Conservation (phyloP, 768 basidiomycete genomes). For the Hygrophoropsis aurantiaca region DNA sequence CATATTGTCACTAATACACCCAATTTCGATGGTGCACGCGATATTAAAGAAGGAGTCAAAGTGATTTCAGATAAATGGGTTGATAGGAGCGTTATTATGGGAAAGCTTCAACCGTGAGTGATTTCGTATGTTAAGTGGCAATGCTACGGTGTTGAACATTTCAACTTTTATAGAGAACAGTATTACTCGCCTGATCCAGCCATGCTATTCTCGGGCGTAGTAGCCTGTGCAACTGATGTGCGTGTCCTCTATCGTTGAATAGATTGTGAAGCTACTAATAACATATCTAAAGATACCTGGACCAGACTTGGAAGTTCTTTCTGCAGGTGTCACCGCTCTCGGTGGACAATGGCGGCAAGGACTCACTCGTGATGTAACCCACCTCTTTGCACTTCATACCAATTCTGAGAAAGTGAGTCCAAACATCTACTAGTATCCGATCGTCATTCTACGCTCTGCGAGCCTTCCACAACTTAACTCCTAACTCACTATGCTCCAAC, state of each 20-base stretch:
- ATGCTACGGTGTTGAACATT: slow-evolving; percentile 1
- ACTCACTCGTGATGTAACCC: slow-evolving; percentile 84
- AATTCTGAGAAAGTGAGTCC: slow-evolving; percentile 49
- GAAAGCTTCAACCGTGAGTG: slow-evolving; percentile 56
- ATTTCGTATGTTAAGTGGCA: background rate
- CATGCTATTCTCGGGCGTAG: slow-evolving; percentile 81
- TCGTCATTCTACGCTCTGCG: too few relatives aligned
- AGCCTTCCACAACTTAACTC: too few relatives aligned
- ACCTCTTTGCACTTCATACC: slow-evolving; percentile 65
- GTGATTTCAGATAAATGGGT: slow-evolving; percentile 61
- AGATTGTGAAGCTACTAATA: background rate
- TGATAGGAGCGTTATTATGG: slow-evolving; percentile 59
- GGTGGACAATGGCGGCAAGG: slow-evolving; percentile 81
- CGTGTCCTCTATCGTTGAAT: slow-evolving; percentile 10
- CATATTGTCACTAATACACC: slow-evolving; percentile 59
- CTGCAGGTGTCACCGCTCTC: slow-evolving; percentile 67
- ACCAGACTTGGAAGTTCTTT: slow-evolving; percentile 70
- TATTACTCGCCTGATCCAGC: slow-evolving; percentile 77
- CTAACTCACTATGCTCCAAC: background rate
- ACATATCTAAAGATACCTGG: slow-evolving; percentile 45
- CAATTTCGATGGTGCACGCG: slow-evolving; percentile 55
- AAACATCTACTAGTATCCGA: too few relatives aligned
- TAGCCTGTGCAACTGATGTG: slow-evolving; percentile 71
- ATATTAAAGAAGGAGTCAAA: slow-evolving; percentile 29
- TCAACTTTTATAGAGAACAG: slow-evolving; percentile 36